Evolutionary conservation across 495 filamentous ascomycete species (phyloP).

Genomic region (Penicillium robsamsonii): DNA sequence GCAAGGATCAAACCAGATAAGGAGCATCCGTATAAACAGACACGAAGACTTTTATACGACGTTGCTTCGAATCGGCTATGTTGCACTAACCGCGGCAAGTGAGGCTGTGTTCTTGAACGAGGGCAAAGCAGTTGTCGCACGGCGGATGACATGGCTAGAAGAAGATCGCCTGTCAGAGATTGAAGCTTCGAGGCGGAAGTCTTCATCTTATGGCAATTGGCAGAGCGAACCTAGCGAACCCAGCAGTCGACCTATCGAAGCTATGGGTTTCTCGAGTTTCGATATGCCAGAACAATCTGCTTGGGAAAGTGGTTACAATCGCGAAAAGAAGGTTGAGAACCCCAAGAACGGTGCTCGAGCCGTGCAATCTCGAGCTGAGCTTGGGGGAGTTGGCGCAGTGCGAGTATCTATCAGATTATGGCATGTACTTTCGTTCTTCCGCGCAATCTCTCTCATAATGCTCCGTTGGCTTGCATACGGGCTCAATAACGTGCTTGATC

Average conservation of each 20-base stretch:
- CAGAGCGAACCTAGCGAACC: constrained; percentile 22
- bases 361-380: constrained; percentile 38
- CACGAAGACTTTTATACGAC: constrained; percentile 95
- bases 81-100: constrained; percentile 83
- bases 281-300: constrained; percentile 31
- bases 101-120: constrained; percentile 96
- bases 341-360: constrained; percentile 45
- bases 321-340: constrained; percentile 58
- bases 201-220: constrained; percentile 21
- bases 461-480: constrained; percentile 56
- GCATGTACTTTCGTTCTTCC: constrained; percentile 70
- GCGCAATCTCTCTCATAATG: constrained; percentile 67
- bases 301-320: constrained; percentile 64
- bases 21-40: constrained; percentile 71
- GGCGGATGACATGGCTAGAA: constrained; percentile 88
- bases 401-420: constrained; percentile 71
- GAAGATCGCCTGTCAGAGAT: constrained; percentile 71
- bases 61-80: constrained; percentile 80
- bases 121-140: constrained; percentile 69
- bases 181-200: constrained; percentile 37
- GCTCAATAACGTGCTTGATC: constrained; percentile 51
- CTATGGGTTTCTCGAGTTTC: constrained; percentile 32
- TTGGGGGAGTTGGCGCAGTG: constrained; percentile 71
- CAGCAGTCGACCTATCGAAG: constrained; percentile 31
- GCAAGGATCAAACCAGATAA: constrained; percentile 84